Evolutionary conservation across 2,329 filamentous ascomycete genomes (phyloP).

Genomic region (Penicillium sp.): DNA sequence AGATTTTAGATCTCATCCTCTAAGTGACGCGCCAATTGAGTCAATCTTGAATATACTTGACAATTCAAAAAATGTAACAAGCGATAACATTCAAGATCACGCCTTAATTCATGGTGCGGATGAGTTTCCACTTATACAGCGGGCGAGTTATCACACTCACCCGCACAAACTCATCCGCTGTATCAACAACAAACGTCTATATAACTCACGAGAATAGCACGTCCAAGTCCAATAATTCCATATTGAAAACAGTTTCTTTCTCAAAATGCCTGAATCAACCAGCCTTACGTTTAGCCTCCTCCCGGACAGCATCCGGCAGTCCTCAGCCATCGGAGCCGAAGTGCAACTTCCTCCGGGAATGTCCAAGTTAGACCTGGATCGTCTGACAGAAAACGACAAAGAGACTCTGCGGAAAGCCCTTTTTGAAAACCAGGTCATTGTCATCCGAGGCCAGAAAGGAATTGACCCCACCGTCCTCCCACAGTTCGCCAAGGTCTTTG

Average conservation of each 20-base stretch:
- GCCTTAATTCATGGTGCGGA: neutral
- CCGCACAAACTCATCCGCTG: neutral
- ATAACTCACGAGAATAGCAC: neutral
- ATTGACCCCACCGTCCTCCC: conserved; percentile 6
- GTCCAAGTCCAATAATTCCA: neutral
- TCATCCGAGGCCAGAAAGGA: conserved; percentile 9
- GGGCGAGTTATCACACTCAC: neutral
- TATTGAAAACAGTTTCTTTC: neutral
- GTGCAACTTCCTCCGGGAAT: conserved; percentile 7
- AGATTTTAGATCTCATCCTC: neutral
- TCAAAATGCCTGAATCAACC: conserved; percentile 4
- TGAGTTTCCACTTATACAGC: neutral
- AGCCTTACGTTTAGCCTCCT: neutral
- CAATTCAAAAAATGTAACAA: neutral
- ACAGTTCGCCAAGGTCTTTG: conserved; percentile 7
- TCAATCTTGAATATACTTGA: neutral
- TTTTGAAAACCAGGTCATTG: conserved; percentile 7
- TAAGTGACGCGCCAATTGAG: neutral
- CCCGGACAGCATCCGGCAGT: conserved; percentile 1
- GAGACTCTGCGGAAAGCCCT: conserved; percentile 1
- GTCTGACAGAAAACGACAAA: conserved; percentile 3
- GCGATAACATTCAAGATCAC: neutral
- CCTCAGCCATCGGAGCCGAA: conserved; percentile 7
- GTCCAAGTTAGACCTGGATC: conserved; percentile 1
- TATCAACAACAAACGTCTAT: neutral